Conservation (phyloP, 108 stramenopile genomes). For the Nitzschia putrida region DNA sequence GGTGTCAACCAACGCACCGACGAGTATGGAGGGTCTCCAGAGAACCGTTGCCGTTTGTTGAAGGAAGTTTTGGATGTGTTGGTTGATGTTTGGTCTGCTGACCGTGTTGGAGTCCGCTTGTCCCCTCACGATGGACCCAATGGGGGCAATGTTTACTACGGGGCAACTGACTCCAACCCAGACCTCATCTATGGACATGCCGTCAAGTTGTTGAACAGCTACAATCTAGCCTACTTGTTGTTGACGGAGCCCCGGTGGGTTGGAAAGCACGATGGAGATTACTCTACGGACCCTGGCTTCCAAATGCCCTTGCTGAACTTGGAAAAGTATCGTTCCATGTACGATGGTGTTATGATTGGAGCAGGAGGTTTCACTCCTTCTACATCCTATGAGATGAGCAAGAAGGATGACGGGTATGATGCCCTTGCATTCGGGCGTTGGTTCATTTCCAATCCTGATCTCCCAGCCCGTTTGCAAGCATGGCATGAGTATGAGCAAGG, state of each 20-base stretch:
- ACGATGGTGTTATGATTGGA: constrained; percentile 59
- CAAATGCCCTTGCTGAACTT: constrained; percentile 34
- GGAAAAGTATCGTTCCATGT: constrained; percentile 37
- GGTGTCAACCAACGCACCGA: constrained; percentile 51
- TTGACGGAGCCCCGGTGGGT: constrained; percentile 74
- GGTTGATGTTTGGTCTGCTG: constrained; percentile 48
- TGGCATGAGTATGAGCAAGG: constrained; percentile 1
- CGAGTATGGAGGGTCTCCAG: constrained; percentile 52
- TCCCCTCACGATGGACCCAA: constrained; percentile 70
- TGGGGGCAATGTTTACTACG: constrained; percentile 60
- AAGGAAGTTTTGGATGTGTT: constrained; percentile 57
- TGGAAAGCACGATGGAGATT: constrained; percentile 56
- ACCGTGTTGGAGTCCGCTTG: constrained; percentile 60
- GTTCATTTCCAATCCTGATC: constrained; percentile 81
- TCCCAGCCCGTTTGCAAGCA: not conserved
- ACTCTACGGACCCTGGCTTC: constrained; percentile 20
- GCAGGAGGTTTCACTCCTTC: constrained; percentile 62
- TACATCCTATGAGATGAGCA: constrained; percentile 34
- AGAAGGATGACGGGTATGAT: constrained; percentile 26
- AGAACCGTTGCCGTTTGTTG: constrained; percentile 67
- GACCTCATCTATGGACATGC: constrained; percentile 39
- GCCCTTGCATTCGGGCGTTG: constrained; percentile 61
- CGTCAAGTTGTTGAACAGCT: constrained; percentile 44
- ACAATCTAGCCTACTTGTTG: constrained; percentile 58
- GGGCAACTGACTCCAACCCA: constrained; percentile 53